A percentile compares a stretch with the other conserved stretches of the same genome.
These are phyloP conservation scores for Lodderomyces jiufengensis DNA, from an alignment of 1,139 yeast species.

Conservation along the genomic window DNA sequence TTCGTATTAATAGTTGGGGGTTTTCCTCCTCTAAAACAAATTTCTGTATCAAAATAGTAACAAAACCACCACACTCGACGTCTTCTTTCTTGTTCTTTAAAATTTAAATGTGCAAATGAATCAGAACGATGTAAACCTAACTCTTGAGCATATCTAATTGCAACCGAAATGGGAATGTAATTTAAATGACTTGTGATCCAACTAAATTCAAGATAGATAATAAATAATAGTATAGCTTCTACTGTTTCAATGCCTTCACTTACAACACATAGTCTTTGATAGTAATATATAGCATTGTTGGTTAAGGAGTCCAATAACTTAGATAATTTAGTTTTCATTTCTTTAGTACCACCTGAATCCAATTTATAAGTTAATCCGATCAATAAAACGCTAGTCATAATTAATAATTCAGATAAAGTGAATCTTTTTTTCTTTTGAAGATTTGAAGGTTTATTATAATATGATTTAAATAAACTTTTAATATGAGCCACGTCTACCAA, in stretches of 20 bases:
- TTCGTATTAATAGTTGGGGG: slow-evolving; percentile 52
- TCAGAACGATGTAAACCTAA: slow-evolving; percentile 65
- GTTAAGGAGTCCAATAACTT: slow-evolving; percentile 25
- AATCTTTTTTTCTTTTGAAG: slow-evolving; percentile 12
- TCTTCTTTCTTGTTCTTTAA: slow-evolving; percentile 35
- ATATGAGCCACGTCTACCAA: slow-evolving; percentile 18
- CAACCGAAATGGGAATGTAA: slow-evolving; percentile 45
- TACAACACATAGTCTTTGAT: slow-evolving; percentile 42
- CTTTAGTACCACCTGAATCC: slow-evolving; percentile 14
- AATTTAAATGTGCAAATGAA: slow-evolving; percentile 34
- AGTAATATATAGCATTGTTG: slow-evolving; percentile 44
- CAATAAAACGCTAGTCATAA: slow-evolving; percentile 31
- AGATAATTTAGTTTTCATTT: slow-evolving; percentile 9
- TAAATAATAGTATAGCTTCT: slow-evolving; percentile 45
- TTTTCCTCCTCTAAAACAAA: slow-evolving; percentile 54
- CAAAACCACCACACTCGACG: slow-evolving; percentile 55
- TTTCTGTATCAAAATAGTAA: slow-evolving; percentile 51
- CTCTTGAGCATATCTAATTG: slow-evolving; percentile 59
- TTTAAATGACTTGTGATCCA: slow-evolving; percentile 41
- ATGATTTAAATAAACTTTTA: slow-evolving; percentile 19
- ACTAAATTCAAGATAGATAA: slow-evolving; percentile 43
- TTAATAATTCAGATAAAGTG: slow-evolving; percentile 29
- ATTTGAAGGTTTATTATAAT: slow-evolving; percentile 15
- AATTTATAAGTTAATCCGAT: slow-evolving; percentile 23
- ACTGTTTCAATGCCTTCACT: slow-evolving; percentile 51